A percentile compares a stretch with the other conserved stretches of the same genome.
phyloP scores from a whole-genome alignment of 441 rosid genomes.

The Raphanus hybrid region DNA sequence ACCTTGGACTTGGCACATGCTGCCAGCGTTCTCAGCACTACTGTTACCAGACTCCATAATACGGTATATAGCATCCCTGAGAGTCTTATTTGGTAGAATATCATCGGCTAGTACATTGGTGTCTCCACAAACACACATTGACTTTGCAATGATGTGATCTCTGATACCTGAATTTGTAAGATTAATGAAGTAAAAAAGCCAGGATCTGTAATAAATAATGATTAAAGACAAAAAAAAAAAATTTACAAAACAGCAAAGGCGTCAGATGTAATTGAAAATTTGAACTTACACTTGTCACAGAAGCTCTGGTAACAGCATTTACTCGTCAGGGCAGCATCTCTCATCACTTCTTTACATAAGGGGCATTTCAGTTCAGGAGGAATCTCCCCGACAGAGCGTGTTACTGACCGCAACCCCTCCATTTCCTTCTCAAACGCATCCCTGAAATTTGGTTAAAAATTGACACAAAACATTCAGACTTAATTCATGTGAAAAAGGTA shows the following conservation, averaged over 20 bases:
- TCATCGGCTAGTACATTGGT: slow-evolving; percentile 91
- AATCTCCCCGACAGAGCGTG: slow-evolving; percentile 83
- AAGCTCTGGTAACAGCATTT: slow-evolving; percentile 92
- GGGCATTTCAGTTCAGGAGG: slow-evolving; percentile 98
- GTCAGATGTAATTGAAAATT: background rate
- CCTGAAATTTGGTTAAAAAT: slow-evolving; percentile 46
- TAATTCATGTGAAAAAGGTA: background rate
- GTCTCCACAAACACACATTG: slow-evolving; percentile 88
- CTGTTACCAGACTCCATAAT: slow-evolving; percentile 95
- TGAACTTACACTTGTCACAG: slow-evolving; percentile 82
- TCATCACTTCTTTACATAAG: slow-evolving; percentile 97
- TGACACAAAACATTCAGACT: slow-evolving; percentile 5
- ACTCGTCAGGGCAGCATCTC: slow-evolving; percentile 95
- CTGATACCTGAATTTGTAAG: slow-evolving; percentile 69
- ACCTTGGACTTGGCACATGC: slow-evolving; percentile 92
- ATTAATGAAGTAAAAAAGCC: slow-evolving; percentile 14
- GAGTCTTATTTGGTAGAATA: slow-evolving; percentile 95
- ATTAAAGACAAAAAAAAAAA: background rate
- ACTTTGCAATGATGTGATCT: slow-evolving; percentile 81
- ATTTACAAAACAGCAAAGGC: background rate
- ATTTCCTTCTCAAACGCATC: slow-evolving; percentile 97
- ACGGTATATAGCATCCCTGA: slow-evolving; percentile 93
- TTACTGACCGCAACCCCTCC: slow-evolving; percentile 87
- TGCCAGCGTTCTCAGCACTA: slow-evolving; percentile 92
- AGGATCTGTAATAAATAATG: background rate